These are phyloP conservation scores for Theileria luwenshuni DNA, from an alignment of 169 alveolate genomes.

Conservation along the genomic window DNA sequence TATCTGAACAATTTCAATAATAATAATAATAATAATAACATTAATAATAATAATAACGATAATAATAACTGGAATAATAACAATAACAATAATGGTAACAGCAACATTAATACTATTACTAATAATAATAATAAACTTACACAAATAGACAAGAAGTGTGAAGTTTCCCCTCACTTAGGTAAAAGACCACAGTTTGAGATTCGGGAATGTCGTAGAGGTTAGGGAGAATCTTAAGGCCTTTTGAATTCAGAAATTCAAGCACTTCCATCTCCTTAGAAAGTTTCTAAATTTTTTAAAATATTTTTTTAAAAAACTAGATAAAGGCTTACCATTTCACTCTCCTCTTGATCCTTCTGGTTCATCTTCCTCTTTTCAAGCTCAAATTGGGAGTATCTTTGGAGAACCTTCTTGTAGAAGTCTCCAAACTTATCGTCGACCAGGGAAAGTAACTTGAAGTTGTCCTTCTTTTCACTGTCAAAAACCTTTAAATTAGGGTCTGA, in stretches of 20 bases:
- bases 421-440: slow-evolving; percentile 23
- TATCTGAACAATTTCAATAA: slow-evolving; percentile 20
- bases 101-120: not conserved
- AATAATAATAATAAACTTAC: slow-evolving; percentile 17
- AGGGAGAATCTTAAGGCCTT: slow-evolving; percentile 37
- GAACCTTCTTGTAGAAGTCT: slow-evolving; percentile 15
- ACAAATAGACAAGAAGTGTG: slow-evolving; percentile 64
- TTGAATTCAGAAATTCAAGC: slow-evolving; percentile 16
- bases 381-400: slow-evolving; percentile 13
- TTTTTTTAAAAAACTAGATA: not conserved
- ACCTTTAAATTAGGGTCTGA: slow-evolving; percentile 5
- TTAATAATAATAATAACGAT: not conserved
- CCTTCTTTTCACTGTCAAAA: slow-evolving; percentile 9
- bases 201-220: slow-evolving; percentile 50
- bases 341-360: not conserved
- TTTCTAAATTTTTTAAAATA: slow-evolving; percentile 9
- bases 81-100: not conserved
- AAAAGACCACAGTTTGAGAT: slow-evolving; percentile 38
- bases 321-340: slow-evolving; percentile 1
- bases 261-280: slow-evolving; percentile 1
- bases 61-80: not conserved
- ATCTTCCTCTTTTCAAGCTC: slow-evolving; percentile 16
- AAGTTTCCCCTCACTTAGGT: slow-evolving; percentile 40
- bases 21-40: not conserved
- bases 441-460: slow-evolving; percentile 4